Evolutionary conservation across 495 filamentous ascomycete species (phyloP).

Genomic region (Apodospora peruviana): DNA sequence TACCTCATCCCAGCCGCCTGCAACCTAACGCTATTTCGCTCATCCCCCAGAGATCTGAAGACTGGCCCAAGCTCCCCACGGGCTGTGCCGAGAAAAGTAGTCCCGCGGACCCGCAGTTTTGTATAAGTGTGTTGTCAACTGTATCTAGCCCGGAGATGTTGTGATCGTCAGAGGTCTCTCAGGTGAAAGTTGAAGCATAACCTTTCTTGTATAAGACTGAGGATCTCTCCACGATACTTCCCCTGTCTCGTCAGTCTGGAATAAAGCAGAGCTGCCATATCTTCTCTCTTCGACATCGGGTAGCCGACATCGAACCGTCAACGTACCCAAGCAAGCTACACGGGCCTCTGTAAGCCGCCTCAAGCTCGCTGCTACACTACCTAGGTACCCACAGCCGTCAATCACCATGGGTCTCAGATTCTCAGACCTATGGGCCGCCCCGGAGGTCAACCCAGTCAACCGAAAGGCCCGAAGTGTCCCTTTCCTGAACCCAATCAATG

Average conservation of each 20-base stretch:
- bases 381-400: neutral
- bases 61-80: neutral
- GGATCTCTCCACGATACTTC: neutral
- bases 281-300: no score
- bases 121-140: neutral
- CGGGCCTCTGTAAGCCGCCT: no score
- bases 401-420: conserved; percentile 39
- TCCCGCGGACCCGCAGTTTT: neutral
- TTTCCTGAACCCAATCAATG: conserved; percentile 69
- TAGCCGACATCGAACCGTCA: no score
- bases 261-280: no score
- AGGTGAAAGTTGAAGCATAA: neutral
- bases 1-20: neutral
- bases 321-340: no score
- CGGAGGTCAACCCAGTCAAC: conserved; percentile 69
- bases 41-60: neutral
- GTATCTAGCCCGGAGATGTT: neutral
- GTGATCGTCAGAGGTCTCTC: neutral
- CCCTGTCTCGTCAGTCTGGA: no score
- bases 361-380: neutral
- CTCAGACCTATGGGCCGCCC: conserved; percentile 51
- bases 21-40: neutral
- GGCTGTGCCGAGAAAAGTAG: neutral
- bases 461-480: conserved; percentile 78
- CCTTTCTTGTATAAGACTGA: neutral